Base-by-base conservation (phyloP, 306 rosid genomes). In the Cucurbita argyrosperma region DNA sequence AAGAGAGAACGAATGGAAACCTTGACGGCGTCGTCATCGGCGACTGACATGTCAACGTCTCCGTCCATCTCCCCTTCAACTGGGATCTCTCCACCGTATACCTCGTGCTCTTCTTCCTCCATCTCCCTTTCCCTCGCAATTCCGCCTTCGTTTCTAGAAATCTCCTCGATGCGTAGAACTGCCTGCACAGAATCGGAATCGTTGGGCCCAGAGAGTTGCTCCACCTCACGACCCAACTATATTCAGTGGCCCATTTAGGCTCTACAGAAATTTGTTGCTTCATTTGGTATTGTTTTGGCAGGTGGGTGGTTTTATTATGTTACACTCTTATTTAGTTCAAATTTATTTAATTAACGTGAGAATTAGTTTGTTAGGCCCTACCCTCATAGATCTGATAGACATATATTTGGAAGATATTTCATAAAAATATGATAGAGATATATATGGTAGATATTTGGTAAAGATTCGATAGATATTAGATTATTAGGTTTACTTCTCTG, bases 91-190 rank as follows among this genome's bases (percentile, higher is more conserved):
- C 91, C 98, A 11, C 96, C 98, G 89, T 92, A 90, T 43, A 90
- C 96, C 88, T 92, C 98, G 58, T 92, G 98, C 80, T 90, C 98
- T 72, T 92, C 98, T 82, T 90, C 98, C 7, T 92, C 96, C 98
- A 92, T 92, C 11, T 40, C 74, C 60, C 67, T 19, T 11, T 19
- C 39, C 1, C 55, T 19, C 54, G 7, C 72, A 45, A 43, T 46
- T 46, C 5, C 40, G 72, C 19, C 4, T 67, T 11, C 42, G 72
- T 67, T 67, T 67, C 72, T 67, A 46, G 72, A 67, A 46, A 46
- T 21, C 72, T 67, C 72, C 72, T 62, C 19, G 56, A 18, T 65
- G 71, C 71, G 52, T 42, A 35, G 49, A 62, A 39, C 52, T 18
- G 71, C 52, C 52, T 18, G 71, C 52, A 10, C 8, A 11, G 71